Conservation (phyloP, 805 yeast species). For the Saturnispora quitensis region DNA sequence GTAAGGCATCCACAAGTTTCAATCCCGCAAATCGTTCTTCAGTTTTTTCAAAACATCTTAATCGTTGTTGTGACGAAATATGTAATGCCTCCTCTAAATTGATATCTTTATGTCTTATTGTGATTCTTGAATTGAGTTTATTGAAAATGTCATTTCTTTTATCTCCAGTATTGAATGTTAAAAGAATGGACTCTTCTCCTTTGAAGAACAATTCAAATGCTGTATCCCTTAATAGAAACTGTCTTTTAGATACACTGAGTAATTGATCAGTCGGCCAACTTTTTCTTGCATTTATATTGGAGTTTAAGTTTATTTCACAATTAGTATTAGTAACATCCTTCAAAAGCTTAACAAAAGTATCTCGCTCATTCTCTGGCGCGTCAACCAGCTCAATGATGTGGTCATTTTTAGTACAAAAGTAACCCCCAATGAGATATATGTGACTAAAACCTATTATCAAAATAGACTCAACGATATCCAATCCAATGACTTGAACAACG, state of each 20-base stretch:
- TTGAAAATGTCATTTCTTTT: slow-evolving; percentile 50
- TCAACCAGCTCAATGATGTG: slow-evolving; percentile 59
- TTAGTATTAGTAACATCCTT: slow-evolving; percentile 21
- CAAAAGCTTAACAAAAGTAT: slow-evolving; percentile 58
- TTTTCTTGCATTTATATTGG: slow-evolving; percentile 36
- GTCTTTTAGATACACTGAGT: slow-evolving; percentile 61
- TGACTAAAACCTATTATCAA: slow-evolving; percentile 59
- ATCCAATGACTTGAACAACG: slow-evolving; percentile 63
- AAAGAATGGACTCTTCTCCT: slow-evolving; percentile 60
- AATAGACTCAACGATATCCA: slow-evolving; percentile 69
- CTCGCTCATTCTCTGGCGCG: slow-evolving; percentile 53
- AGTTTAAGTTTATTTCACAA: slow-evolving; percentile 11
- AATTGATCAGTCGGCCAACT: slow-evolving; percentile 55
- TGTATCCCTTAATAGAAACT: slow-evolving; percentile 68
- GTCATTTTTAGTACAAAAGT: slow-evolving; percentile 44
- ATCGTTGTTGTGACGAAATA: slow-evolving; percentile 32
- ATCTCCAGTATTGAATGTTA: slow-evolving; percentile 49
- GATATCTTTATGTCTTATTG: slow-evolving; percentile 41
- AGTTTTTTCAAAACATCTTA: slow-evolving; percentile 9
- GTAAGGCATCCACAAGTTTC: slow-evolving; percentile 9
- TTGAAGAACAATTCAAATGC: slow-evolving; percentile 71
- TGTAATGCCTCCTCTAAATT: slow-evolving; percentile 47
- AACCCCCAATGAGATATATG: slow-evolving; percentile 61
- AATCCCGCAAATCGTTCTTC: neutral
- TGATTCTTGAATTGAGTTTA: slow-evolving; percentile 39